Conservation (phyloP, 306 rosid species). For the Prunus padus region DNA sequence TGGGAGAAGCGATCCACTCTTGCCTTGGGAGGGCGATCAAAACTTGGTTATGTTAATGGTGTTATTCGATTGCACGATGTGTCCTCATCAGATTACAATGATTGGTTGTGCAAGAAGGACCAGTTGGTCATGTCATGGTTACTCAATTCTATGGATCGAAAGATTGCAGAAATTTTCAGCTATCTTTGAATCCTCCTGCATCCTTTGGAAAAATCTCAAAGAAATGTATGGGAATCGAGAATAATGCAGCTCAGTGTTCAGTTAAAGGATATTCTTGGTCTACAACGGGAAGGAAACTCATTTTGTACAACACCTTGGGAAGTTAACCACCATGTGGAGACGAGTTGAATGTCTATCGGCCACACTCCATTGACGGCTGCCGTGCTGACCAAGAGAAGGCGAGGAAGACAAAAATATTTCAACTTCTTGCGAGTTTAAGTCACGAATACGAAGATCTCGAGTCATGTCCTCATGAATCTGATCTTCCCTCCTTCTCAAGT, state of each 20-base stretch:
- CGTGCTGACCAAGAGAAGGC: neutral
- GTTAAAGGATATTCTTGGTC: neutral
- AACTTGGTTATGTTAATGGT: neutral
- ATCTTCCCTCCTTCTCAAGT: neutral
- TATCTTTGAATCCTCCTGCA: neutral
- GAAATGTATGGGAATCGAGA: neutral
- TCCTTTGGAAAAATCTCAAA: neutral
- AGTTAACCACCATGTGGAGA: neutral
- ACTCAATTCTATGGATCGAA: neutral
- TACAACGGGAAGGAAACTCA: too few species aligned
- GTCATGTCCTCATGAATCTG: constrained; percentile 4
- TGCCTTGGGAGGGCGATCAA: neutral
- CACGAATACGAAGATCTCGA: neutral
- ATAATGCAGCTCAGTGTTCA: neutral
- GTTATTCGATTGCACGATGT: neutral
- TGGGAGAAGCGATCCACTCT: neutral
- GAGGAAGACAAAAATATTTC: constrained; percentile 1
- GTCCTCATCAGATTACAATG: neutral
- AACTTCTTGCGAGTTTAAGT: neutral
- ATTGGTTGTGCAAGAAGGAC: neutral
- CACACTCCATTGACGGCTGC: neutral
- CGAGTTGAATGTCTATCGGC: neutral
- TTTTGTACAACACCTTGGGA: neutral
- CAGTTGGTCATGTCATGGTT: constrained; percentile 1
- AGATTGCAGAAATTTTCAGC: neutral